phyloP scores from a whole-genome alignment of 169 alveolate species.

The Plasmodium gaboni region DNA sequence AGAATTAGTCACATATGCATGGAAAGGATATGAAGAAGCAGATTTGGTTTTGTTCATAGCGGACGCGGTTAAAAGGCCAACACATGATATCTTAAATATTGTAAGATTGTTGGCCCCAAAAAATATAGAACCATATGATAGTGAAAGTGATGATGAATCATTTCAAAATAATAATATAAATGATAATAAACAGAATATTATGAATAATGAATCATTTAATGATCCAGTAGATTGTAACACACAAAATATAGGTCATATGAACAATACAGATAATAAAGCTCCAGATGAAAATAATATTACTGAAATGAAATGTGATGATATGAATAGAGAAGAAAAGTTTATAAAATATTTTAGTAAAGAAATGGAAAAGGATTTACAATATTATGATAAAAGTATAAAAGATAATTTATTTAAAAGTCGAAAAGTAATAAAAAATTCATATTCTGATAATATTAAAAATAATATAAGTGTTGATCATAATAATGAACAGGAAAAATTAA shows the following conservation, averaged over 20 bases:
- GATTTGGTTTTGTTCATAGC: slow-evolving; percentile 87
- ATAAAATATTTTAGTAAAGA: slow-evolving; percentile 33
- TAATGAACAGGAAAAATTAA: background rate
- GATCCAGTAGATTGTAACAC: background rate
- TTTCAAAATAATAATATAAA: background rate
- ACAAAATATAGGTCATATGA: background rate
- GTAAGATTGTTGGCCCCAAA: slow-evolving; percentile 84
- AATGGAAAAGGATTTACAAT: slow-evolving; percentile 46
- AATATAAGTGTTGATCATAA: no score
- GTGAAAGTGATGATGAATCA: slow-evolving; percentile 54
- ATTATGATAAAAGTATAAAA: slow-evolving; percentile 63
- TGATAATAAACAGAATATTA: background rate
- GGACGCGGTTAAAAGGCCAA: slow-evolving; percentile 90
- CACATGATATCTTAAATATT: slow-evolving; percentile 82
- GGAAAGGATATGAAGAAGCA: slow-evolving; percentile 91
- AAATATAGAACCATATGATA: slow-evolving; percentile 48
- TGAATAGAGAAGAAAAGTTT: slow-evolving; percentile 7
- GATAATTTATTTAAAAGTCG: slow-evolving; percentile 62
- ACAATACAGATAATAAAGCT: background rate
- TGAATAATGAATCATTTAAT: background rate
- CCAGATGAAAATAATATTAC: background rate
- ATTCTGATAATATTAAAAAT: background rate
- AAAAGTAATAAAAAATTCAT: slow-evolving; percentile 58
- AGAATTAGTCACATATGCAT: slow-evolving; percentile 89
- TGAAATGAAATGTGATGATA: background rate